Evolutionary conservation across 768 basidiomycete genomes (phyloP).

Genomic region (Sarcodon sp.): DNA sequence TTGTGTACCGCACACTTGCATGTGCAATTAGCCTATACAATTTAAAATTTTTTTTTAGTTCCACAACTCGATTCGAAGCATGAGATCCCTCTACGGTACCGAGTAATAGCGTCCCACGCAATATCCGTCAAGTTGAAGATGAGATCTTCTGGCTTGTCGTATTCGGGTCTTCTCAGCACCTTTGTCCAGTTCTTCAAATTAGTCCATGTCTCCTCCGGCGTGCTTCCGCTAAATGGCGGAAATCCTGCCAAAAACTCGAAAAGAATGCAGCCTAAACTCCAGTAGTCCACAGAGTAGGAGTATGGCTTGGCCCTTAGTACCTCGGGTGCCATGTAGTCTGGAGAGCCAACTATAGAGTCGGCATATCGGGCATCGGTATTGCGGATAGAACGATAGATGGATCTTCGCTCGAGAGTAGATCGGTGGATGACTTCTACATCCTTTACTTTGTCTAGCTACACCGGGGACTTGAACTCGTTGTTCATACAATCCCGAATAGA

Average conservation of each 20-base stretch:
- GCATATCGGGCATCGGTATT: constrained; percentile 88
- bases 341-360: constrained; percentile 94
- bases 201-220: constrained; percentile 97
- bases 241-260: constrained; percentile 97
- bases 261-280: constrained; percentile 96
- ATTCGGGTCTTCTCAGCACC: constrained; percentile 84
- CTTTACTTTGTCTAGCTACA: constrained; percentile 90
- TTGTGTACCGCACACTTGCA: constrained; percentile 65
- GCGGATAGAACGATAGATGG: constrained; percentile 87
- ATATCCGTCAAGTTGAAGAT: constrained; percentile 92
- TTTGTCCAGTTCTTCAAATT: constrained; percentile 97
- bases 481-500: neutral
- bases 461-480: constrained; percentile 2
- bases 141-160: constrained; percentile 90
- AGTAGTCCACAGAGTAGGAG: constrained; percentile 92
- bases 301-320: constrained; percentile 92
- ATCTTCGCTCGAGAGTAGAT: constrained; percentile 88
- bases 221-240: constrained; percentile 94
- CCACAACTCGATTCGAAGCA: neutral
- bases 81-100: constrained; percentile 29
- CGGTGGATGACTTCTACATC: constrained; percentile 83
- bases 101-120: constrained; percentile 89
- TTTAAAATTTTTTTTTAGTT: too few species aligned
- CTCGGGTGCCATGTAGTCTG: constrained; percentile 97
- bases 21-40: constrained; percentile 70